Conservation (phyloP, 2,329 filamentous ascomycete species). For the Alternaria hordeiaustralica region DNA sequence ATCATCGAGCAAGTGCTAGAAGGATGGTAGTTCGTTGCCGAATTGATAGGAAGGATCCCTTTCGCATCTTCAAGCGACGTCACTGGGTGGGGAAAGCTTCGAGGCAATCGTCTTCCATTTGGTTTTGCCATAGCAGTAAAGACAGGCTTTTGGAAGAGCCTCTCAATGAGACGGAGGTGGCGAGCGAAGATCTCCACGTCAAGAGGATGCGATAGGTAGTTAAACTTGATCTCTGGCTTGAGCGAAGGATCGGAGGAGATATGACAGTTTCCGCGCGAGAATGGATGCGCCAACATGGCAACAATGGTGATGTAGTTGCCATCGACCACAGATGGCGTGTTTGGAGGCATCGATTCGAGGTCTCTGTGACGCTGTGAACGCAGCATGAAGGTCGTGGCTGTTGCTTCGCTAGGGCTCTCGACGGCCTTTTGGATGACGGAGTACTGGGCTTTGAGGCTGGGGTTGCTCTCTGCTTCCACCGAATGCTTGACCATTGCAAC, state of each 20-base stretch:
- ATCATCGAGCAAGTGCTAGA: slow-evolving; percentile 46
- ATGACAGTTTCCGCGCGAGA: slow-evolving; percentile 52
- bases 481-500: slow-evolving; percentile 4
- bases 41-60: slow-evolving; percentile 17
- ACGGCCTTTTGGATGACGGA: slow-evolving; percentile 19
- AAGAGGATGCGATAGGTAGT: slow-evolving; percentile 54
- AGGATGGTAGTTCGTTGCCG: slow-evolving; percentile 35
- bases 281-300: slow-evolving; percentile 41
- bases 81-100: slow-evolving; percentile 19
- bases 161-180: slow-evolving; percentile 46
- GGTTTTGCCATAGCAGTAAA: slow-evolving; percentile 18
- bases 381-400: slow-evolving; percentile 23
- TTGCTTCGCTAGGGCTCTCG: slow-evolving; percentile 23
- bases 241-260: slow-evolving; percentile 43
- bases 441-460: slow-evolving; percentile 16
- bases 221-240: slow-evolving; percentile 49
- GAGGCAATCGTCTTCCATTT: slow-evolving; percentile 17
- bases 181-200: slow-evolving; percentile 52
- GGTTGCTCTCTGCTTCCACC: slow-evolving; percentile 5
- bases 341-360: slow-evolving; percentile 12
- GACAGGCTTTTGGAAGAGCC: slow-evolving; percentile 19
- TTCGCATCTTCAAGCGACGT: slow-evolving; percentile 22
- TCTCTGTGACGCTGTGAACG: slow-evolving; percentile 21
- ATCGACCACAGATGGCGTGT: slow-evolving; percentile 14
- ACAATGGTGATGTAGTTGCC: slow-evolving; percentile 26